Base-by-base conservation (phyloP, 768 basidiomycete species). In the Boletus rubropictus region DNA sequence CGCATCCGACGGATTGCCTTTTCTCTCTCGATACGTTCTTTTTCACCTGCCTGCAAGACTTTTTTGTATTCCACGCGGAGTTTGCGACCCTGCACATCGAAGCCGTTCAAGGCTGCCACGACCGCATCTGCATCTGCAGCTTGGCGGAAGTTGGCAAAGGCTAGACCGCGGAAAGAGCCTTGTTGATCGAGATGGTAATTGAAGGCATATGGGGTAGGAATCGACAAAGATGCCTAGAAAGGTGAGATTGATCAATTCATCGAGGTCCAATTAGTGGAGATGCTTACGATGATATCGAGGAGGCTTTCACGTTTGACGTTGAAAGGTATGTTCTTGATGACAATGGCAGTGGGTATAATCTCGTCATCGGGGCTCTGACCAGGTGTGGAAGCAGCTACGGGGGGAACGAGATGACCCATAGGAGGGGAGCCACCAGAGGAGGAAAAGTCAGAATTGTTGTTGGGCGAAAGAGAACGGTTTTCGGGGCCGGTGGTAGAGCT, bases 291-390 rank as follows among this genome's bases (percentile, higher is more conserved):
- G 66, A 97, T 92, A 72, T 88, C 86, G 62, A 98, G 82, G 57
- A 99, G 80, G 36, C 90, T 90, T 72, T 98, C 95, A 63, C 90
- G 85, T 72, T 93, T 90, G 56, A 97, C 92, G 61, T 93, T 93
- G 77, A 99, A 99, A 56, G 95, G 95, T 73, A 99, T 99, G 76
- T 97, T 97, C 81, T 99, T 99, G 69, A 99, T 97, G 64, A 99
- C 96, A 62, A 99, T 97, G 45, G 96, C 96, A 9, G 94, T 98
- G 46, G 95, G 95, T 70, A 98, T 98, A 67, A 96, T 78, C 67
- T 96, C 93, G 69, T 96, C 92, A 58, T 91, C 89, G 35, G 65
- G 59, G 49, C 70, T 77, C 62, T 70, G 73, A 49, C 67, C 69
- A 39, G 81, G 76, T 11, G 80, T 76, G 27, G 72, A 67, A 20